A percentile compares a stretch with the other conserved stretches of the same genome.
Conservation (phyloP, 1,139 yeast species). For the Taiozyma sp. region DNA sequence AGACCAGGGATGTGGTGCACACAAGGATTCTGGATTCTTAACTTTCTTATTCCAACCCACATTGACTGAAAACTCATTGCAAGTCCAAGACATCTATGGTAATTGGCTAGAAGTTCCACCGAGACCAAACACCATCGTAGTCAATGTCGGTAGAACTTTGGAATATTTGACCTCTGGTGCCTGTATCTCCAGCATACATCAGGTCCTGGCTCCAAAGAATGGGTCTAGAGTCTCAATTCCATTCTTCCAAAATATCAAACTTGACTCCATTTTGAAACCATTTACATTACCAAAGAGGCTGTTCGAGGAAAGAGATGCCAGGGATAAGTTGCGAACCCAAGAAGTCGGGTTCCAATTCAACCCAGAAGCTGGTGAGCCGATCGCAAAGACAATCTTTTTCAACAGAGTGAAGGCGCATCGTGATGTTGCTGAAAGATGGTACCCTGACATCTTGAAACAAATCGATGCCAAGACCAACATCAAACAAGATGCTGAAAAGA, state of each 20-base stretch:
- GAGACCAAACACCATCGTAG: conserved; percentile 35
- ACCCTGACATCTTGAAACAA: conserved; percentile 38
- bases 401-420: conserved; percentile 55
- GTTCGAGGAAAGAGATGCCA: conserved; percentile 28
- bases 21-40: conserved; percentile 55
- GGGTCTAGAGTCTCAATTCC: conserved; percentile 42
- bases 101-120: conserved; percentile 50
- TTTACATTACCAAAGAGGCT: conserved; percentile 31
- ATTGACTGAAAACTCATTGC: conserved; percentile 38
- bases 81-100: conserved; percentile 55
- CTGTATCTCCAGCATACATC: conserved; percentile 52
- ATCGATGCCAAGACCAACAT: conserved; percentile 6
- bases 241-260: conserved; percentile 32
- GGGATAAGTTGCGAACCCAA: conserved; percentile 33
- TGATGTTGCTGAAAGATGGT: conserved; percentile 57
- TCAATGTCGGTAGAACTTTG: conserved; percentile 46
- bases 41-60: conserved; percentile 56
- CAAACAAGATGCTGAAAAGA: background rate
- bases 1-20: conserved; percentile 59
- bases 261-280: conserved; percentile 27
- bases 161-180: conserved; percentile 49
- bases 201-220: conserved; percentile 46
- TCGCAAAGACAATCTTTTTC: conserved; percentile 51
- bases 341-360: conserved; percentile 37
- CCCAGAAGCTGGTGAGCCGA: conserved; percentile 33